Evolutionary conservation across 148 eudicot genomes (phyloP).

Genomic region (Amaranthus cruentus): DNA sequence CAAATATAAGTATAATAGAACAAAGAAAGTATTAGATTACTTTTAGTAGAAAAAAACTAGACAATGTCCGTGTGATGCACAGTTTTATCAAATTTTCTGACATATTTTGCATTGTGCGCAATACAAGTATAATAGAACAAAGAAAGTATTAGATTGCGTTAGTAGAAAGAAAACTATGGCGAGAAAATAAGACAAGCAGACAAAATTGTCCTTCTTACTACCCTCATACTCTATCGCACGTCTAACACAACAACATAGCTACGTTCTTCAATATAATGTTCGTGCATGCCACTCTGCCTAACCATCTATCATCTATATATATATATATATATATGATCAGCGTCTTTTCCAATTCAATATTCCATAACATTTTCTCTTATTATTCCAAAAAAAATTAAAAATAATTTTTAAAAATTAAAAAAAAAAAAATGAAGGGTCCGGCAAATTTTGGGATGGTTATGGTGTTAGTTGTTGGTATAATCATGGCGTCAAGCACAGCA

Average conservation of each 20-base stretch:
- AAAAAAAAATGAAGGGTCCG: not conserved
- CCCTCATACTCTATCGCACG: constrained; percentile 2
- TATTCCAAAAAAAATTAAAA: not conserved
- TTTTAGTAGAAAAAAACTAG: too few species aligned
- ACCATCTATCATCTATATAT: not conserved
- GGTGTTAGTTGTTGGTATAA: constrained; percentile 10
- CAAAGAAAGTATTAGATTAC: too few species aligned
- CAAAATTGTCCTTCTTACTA: constrained; percentile 1
- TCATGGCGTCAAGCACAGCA: not conserved
- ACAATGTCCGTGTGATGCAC: too few species aligned
- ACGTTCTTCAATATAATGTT: not conserved
- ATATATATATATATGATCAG: not conserved
- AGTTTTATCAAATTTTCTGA: too few species aligned
- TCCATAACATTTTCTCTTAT: not conserved
- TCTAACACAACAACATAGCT: not conserved
- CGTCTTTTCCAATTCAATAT: not conserved
- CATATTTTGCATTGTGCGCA: too few species aligned
- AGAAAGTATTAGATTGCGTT: too few species aligned
- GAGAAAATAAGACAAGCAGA: not conserved
- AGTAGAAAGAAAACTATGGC: not conserved
- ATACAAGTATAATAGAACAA: too few species aligned
- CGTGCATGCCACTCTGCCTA: constrained; percentile 1
- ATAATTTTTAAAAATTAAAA: not conserved
- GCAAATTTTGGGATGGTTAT: not conserved
- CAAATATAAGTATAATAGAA: too few species aligned